Base-by-base conservation (phyloP, 106 monocot species). In the Dioscorea zingiberensis region DNA sequence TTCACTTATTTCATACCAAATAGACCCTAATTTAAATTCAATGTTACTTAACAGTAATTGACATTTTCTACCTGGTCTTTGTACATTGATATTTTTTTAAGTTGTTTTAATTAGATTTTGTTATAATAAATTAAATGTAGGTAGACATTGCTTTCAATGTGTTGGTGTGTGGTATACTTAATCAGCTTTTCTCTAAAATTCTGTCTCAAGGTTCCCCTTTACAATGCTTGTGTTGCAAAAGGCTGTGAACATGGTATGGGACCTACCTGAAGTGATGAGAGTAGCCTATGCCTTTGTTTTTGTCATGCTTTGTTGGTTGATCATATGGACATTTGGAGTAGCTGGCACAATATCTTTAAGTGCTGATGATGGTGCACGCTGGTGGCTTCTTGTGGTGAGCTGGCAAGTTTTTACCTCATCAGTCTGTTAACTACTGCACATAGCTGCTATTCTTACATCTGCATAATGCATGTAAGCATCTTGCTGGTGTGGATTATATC, bases 341-440 rank as follows among this genome's bases (percentile, higher is more conserved):
- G 66, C 97, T 71, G 92, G 97, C 18, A 76, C 93, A 67, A 64
- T 93, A 66, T 88, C 97, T 38, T 82, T 78, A 22, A 78, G 71
- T 60, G 76, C 84, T 21, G 77, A 84, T 48, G 77, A 74, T 62
- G 57, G 75, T 59, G 77, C 73, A 59, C 76, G 81, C 68, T 98
- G 92, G 97, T 98, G 88, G 97, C 92, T 92, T 80, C 92, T 98
- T 98, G 88, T 91, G 97, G 97, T 98, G 97, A 98, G 97, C 72
- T 81, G 97, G 97, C 97, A 89, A 92, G 92, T 98, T 81, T 91
- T 88, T 57, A 73, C 38, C 66, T 76, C 54, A 64, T 80, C 47
- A 47, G 46, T 84, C 71, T 44, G 23, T 27, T 48, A 48, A 51
- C 17, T 16, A 48, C 7, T 60, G 10, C 49, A 48, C 21, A 62